Percentiles rank a stretch among this genome's conserved stretches.
Conservation (phyloP, 2,329 filamentous ascomycete genomes). For the Pyrenophora seminiperda region DNA sequence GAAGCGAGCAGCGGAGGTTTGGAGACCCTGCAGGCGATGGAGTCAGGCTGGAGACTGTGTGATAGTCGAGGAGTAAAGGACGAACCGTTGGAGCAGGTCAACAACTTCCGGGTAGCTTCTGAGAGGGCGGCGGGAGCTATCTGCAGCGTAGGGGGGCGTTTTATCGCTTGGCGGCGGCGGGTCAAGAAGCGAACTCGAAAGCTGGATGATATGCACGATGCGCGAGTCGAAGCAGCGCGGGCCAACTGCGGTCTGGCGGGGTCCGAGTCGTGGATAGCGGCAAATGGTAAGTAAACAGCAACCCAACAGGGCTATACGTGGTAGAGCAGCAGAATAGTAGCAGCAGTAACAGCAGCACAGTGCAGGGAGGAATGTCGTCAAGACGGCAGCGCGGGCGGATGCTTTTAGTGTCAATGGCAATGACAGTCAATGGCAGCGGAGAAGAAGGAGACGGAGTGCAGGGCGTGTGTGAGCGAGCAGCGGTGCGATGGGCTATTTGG, state of each 20-base stretch:
- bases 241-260: slow-evolving; percentile 21
- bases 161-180: slow-evolving; percentile 45
- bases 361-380: too few relatives aligned
- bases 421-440: neutral
- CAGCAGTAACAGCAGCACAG: neutral
- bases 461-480: neutral
- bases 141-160: slow-evolving; percentile 43
- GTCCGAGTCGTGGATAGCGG: slow-evolving; percentile 19
- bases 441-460: neutral
- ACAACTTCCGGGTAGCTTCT: slow-evolving; percentile 26
- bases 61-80: slow-evolving; percentile 9
- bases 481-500: slow-evolving; percentile 24
- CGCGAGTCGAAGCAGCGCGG: slow-evolving; percentile 27
- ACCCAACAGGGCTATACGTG: neutral
- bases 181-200: slow-evolving; percentile 40
- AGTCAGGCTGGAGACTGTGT: slow-evolving; percentile 4
- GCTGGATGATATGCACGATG: slow-evolving; percentile 21
- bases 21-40: slow-evolving; percentile 15
- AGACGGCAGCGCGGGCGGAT: neutral
- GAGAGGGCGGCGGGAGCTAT: slow-evolving; percentile 31
- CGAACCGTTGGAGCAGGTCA: slow-evolving; percentile 26
- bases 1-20: slow-evolving; percentile 21
- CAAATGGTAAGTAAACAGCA: neutral
- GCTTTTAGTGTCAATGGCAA: too few relatives aligned
- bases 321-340: slow-evolving; percentile 4